Conservation (phyloP, 2,329 filamentous ascomycete genomes). For the Aplosporella prunicola region DNA sequence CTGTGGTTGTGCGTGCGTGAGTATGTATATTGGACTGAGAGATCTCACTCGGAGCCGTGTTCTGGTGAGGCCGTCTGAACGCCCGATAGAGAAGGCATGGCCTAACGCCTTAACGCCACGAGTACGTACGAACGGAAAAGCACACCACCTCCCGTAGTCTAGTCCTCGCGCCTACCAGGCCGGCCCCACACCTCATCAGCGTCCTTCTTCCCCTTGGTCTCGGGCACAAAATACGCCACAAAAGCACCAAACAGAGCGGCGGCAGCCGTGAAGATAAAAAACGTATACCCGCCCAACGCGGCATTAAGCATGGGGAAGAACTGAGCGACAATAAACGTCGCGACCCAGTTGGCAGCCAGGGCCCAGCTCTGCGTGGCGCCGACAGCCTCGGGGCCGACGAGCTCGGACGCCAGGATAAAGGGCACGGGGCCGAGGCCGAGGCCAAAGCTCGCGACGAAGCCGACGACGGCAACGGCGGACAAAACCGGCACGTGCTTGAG, state of each 20-base stretch:
- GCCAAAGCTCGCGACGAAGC: slow-evolving; percentile 84
- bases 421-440: slow-evolving; percentile 88
- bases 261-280: slow-evolving; percentile 78
- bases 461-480: slow-evolving; percentile 69
- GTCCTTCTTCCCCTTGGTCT: slow-evolving; percentile 77
- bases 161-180: slow-evolving; percentile 34
- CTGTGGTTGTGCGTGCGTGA: no score
- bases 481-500: slow-evolving; percentile 60
- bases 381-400: slow-evolving; percentile 83
- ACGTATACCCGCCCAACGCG: slow-evolving; percentile 71
- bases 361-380: slow-evolving; percentile 86
- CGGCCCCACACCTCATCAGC: slow-evolving; percentile 83
- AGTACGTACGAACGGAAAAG: no score
- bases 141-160: no score
- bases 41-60: no score
- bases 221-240: slow-evolving; percentile 65
- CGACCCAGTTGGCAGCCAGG: slow-evolving; percentile 76
- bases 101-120: no score
- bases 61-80: no score
- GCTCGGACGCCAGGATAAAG: slow-evolving; percentile 85
- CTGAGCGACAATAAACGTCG: slow-evolving; percentile 86
- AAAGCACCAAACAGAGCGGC: slow-evolving; percentile 62
- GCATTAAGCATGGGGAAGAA: slow-evolving; percentile 87
- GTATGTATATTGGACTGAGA: no score
- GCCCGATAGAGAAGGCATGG: no score